Conservation (phyloP, 2,329 filamentous ascomycete genomes). For the Penicillium sp. region DNA sequence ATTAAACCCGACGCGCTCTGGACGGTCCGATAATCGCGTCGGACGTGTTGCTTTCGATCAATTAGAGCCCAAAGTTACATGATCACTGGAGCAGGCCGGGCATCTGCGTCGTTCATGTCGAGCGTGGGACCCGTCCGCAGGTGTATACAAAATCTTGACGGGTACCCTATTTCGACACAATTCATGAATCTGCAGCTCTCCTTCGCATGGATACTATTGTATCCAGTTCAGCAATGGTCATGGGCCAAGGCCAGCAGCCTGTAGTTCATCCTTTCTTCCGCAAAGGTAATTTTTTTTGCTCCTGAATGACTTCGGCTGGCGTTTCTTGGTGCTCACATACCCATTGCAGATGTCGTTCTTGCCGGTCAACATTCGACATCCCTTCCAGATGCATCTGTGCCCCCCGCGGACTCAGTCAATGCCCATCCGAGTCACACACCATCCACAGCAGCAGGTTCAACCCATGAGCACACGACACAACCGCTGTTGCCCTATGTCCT, state of each 20-base stretch:
- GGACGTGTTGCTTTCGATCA: conserved; percentile 10
- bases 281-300: conserved; percentile 28
- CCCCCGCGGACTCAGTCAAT: background rate
- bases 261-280: conserved; percentile 39
- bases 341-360: conserved; percentile 15
- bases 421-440: background rate
- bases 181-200: conserved; percentile 19
- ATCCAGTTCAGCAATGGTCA: conserved; percentile 29
- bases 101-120: background rate
- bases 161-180: background rate
- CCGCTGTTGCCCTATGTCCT: background rate
- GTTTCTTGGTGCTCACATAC: background rate
- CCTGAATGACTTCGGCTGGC: background rate
- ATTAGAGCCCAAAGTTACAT: conserved; percentile 1
- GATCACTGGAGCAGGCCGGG: background rate
- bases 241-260: conserved; percentile 35
- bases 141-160: background rate
- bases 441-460: background rate
- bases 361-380: conserved; percentile 5
- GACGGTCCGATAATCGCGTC: conserved; percentile 8
- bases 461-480: background rate
- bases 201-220: conserved; percentile 22
- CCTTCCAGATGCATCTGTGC: background rate
- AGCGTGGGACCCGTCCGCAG: conserved; percentile 1
- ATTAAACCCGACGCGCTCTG: conserved; percentile 16